Conservation (phyloP, 1,284 basidiomycete genomes). For the Cutaneotrichosporon sp. region DNA sequence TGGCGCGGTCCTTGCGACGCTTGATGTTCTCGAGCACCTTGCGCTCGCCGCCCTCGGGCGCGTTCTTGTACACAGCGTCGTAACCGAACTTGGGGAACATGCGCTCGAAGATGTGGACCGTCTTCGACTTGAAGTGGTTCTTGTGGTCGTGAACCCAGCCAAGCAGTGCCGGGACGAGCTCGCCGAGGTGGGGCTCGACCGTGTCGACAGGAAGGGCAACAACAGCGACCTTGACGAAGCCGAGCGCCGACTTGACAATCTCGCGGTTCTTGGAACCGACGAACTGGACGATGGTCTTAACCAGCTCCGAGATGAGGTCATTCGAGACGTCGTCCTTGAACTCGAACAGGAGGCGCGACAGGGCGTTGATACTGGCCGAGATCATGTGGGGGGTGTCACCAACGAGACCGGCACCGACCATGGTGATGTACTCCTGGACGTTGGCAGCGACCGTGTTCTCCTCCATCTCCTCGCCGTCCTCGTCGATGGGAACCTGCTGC, state of each 20-base stretch:
- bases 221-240: conserved; percentile 91
- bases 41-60: conserved; percentile 65
- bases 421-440: conserved; percentile 92
- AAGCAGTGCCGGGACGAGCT: conserved; percentile 81
- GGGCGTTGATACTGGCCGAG: conserved; percentile 90
- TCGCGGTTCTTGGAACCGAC: conserved; percentile 91
- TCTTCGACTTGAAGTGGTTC: conserved; percentile 98
- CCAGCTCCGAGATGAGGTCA: conserved; percentile 80
- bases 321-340: conserved; percentile 80
- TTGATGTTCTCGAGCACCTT: conserved; percentile 85
- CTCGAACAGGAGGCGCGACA: conserved; percentile 93
- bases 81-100: conserved; percentile 90
- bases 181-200: conserved; percentile 71
- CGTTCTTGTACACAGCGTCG: conserved; percentile 66
- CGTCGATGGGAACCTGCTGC: conserved; percentile 65
- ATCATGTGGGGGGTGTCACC: conserved; percentile 97
- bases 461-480: conserved; percentile 66
- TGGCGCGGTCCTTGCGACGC: conserved; percentile 88
- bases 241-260: conserved; percentile 94
- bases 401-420: conserved; percentile 93
- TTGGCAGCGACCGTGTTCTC: conserved; percentile 69
- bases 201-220: conserved; percentile 75
- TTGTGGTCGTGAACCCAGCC: conserved; percentile 96
- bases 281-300: conserved; percentile 86
- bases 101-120: conserved; percentile 94